phyloP scores from a whole-genome alignment of 805 yeast genomes.

The Myxozyma geophila region DNA sequence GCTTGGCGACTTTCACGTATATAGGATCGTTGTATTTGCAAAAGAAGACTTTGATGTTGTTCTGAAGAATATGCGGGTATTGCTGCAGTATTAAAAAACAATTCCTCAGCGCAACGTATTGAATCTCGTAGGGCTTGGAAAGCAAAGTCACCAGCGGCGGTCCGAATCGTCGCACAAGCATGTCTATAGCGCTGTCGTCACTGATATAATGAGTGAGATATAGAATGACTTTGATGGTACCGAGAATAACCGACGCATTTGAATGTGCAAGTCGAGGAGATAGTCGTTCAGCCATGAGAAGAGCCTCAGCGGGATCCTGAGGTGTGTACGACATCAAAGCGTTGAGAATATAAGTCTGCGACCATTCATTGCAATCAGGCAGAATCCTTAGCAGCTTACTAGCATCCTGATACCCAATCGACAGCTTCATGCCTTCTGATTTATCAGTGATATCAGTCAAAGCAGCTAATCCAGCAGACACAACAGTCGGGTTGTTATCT shows the following conservation, averaged over 20 bases:
- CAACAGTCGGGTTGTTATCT: conserved; percentile 58
- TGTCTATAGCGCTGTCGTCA: conserved; percentile 58
- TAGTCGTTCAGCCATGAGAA: conserved; percentile 63
- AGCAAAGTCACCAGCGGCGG: conserved; percentile 69
- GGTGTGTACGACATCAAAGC: conserved; percentile 75
- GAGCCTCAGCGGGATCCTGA: conserved; percentile 65
- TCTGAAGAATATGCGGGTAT: conserved; percentile 58
- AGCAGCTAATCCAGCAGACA: conserved; percentile 72
- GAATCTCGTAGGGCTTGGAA: conserved; percentile 75
- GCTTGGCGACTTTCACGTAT: conserved; percentile 85
- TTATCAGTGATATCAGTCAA: conserved; percentile 66
- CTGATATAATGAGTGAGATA: conserved; percentile 75
- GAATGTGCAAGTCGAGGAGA: conserved; percentile 78
- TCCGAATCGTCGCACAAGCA: conserved; percentile 62
- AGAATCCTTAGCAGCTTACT: conserved; percentile 50
- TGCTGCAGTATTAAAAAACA: conserved; percentile 74
- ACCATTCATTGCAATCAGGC: conserved; percentile 63
- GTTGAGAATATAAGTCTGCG: conserved; percentile 67
- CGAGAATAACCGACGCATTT: conserved; percentile 79
- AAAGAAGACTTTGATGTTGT: conserved; percentile 81
- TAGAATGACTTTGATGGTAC: conserved; percentile 70
- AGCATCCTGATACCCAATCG: conserved; percentile 58
- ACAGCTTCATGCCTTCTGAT: conserved; percentile 54
- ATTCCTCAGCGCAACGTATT: conserved; percentile 80
- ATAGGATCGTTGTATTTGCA: conserved; percentile 84